A percentile compares a stretch with the other conserved stretches of the same genome.
phyloP scores from a whole-genome alignment of 768 basidiomycete genomes.

The Pleurotus eryngii region DNA sequence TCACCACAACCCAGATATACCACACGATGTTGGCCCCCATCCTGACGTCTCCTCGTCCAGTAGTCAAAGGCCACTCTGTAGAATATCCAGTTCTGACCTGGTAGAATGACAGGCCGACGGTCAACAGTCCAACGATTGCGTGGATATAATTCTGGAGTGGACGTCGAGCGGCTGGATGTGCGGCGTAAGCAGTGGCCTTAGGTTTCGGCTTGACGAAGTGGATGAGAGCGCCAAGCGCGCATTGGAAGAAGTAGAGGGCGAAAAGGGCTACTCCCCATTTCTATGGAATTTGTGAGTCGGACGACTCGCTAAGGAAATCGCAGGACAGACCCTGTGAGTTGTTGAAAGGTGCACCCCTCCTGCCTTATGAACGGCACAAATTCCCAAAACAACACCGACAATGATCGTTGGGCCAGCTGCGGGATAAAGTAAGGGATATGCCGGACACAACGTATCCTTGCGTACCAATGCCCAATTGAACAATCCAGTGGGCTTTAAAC shows the following conservation, averaged over 20 bases:
- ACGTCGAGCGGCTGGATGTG: conserved; percentile 19
- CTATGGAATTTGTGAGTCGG: conserved; percentile 20
- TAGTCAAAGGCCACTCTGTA: conserved; percentile 45
- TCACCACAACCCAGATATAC: conserved; percentile 47
- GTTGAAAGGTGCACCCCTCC: conserved; percentile 37
- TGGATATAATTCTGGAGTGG: conserved; percentile 59
- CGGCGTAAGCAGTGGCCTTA: conserved; percentile 10
- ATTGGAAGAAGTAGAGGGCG: conserved; percentile 47
- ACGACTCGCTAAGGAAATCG: background rate
- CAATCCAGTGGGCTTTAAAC: conserved; percentile 51
- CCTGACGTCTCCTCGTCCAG: conserved; percentile 37
- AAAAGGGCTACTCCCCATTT: conserved; percentile 49
- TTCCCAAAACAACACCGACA: conserved; percentile 41
- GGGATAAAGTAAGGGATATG: conserved; percentile 11
- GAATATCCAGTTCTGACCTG: conserved; percentile 47
- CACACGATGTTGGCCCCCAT: conserved; percentile 37
- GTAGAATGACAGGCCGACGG: conserved; percentile 47
- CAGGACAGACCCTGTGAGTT: conserved; percentile 41
- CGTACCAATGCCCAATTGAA: conserved; percentile 45
- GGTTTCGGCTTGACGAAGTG: conserved; percentile 48
- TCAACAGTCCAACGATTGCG: conserved; percentile 47
- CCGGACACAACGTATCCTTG: conserved; percentile 8
- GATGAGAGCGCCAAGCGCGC: conserved; percentile 46
- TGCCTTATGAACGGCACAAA: conserved; percentile 32
- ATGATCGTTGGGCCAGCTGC: conserved; percentile 43